phyloP scores from a whole-genome alignment of 1,284 basidiomycete genomes.

The Nidula niveotomentosa region DNA sequence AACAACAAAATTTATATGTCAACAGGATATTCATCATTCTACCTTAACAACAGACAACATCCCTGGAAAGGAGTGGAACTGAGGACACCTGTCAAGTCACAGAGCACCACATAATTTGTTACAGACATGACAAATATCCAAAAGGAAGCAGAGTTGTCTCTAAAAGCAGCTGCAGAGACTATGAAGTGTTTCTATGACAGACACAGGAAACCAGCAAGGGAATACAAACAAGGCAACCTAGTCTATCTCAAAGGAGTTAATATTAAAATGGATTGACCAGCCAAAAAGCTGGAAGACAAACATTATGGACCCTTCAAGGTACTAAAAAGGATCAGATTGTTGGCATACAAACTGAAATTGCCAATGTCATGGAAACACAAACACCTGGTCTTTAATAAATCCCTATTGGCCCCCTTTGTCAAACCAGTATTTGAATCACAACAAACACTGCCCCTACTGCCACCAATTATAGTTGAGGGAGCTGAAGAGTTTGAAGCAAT shows the following conservation, averaged over 20 bases:
- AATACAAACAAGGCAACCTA: background rate
- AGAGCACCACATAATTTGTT: background rate
- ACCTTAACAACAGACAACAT: background rate
- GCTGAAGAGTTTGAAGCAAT: background rate
- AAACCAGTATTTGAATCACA: background rate
- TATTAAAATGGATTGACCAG: too few species aligned
- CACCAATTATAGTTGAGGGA: background rate
- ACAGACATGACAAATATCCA: background rate
- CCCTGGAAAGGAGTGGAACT: background rate
- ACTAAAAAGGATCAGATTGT: too few species aligned
- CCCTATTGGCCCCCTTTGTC: background rate
- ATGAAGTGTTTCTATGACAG: background rate
- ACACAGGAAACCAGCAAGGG: background rate
- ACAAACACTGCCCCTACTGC: background rate
- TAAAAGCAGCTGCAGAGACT: too few species aligned
- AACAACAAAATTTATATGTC: conserved; percentile 5
- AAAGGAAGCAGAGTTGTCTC: background rate
- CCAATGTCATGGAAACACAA: too few species aligned
- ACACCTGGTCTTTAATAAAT: background rate
- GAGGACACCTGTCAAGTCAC: background rate
- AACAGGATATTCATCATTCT: conserved; percentile 3
- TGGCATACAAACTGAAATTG: too few species aligned
- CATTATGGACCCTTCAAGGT: too few species aligned
- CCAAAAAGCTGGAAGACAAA: too few species aligned
- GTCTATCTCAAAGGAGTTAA: background rate